Evolutionary conservation across 2,329 filamentous ascomycete genomes (phyloP).

Genomic region (Colletotrichum destructivum): DNA sequence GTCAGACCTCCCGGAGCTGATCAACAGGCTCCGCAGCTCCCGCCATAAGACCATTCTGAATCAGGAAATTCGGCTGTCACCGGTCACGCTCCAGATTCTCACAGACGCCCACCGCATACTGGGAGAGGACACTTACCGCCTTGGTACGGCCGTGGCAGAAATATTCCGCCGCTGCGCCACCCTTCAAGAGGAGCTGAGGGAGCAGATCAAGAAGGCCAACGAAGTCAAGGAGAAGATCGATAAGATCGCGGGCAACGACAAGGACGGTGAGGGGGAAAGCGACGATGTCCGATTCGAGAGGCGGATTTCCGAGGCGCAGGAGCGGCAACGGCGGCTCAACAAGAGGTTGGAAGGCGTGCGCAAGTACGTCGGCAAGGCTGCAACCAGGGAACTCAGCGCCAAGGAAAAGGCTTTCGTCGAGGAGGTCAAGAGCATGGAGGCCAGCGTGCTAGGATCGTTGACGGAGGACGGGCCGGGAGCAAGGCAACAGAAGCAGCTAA

Average conservation of each 20-base stretch:
- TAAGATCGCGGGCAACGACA: conserved; percentile 73
- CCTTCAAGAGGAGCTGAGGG: conserved; percentile 76
- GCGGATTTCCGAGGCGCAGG: conserved; percentile 68
- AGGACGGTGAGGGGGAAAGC: conserved; percentile 63
- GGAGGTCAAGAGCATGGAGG: conserved; percentile 69
- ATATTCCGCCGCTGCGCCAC: conserved; percentile 80
- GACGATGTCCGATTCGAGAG: conserved; percentile 72
- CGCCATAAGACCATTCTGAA: conserved; percentile 74
- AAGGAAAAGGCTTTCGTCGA: conserved; percentile 64
- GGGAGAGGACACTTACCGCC: conserved; percentile 76
- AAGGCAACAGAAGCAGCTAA: conserved; percentile 60
- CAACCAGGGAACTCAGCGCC: conserved; percentile 59
- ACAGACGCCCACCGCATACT: conserved; percentile 81
- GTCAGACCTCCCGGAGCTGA: conserved; percentile 69
- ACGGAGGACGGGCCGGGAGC: conserved; percentile 24
- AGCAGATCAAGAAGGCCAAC: conserved; percentile 77
- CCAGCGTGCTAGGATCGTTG: conserved; percentile 56
- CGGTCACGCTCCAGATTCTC: conserved; percentile 79
- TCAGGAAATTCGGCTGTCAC: conserved; percentile 79
- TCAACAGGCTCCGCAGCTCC: conserved; percentile 71
- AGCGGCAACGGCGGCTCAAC: conserved; percentile 70
- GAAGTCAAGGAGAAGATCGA: conserved; percentile 78
- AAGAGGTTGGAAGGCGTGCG: conserved; percentile 73
- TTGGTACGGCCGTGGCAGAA: conserved; percentile 80
- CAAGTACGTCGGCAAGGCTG: conserved; percentile 59